phyloP scores from a whole-genome alignment of 2,329 filamentous ascomycete genomes.

The Lasiodiplodia gonubiensis region DNA sequence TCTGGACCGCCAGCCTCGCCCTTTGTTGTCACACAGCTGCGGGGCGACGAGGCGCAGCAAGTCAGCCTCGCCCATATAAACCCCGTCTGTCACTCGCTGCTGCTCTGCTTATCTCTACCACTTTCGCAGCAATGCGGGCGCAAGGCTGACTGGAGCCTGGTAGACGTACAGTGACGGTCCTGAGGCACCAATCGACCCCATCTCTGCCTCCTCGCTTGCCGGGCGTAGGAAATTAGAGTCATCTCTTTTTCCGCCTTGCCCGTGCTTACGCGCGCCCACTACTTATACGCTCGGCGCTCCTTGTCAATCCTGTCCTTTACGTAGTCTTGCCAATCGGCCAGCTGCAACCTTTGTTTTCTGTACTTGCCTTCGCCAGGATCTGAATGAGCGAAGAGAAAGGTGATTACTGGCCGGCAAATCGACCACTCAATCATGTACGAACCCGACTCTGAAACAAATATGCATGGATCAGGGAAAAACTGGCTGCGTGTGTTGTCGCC shows the following conservation, averaged over 20 bases:
- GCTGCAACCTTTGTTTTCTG: background rate
- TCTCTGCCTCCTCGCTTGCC: constrained; percentile 8
- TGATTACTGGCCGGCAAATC: constrained; percentile 1
- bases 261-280: constrained; percentile 6
- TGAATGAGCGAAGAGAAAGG: constrained; percentile 19
- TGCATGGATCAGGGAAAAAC: constrained; percentile 16
- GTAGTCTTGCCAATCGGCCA: background rate
- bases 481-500: constrained; percentile 11
- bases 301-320: background rate
- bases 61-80: constrained; percentile 23
- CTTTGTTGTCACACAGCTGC: constrained; percentile 10
- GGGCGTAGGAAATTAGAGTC: constrained; percentile 3
- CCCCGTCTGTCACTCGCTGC: background rate
- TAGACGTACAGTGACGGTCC: background rate
- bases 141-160: constrained; percentile 25
- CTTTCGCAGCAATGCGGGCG: constrained; percentile 1
- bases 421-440: constrained; percentile 18
- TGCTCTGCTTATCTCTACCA: background rate
- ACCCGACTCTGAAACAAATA: constrained; percentile 8
- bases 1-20: constrained; percentile 5
- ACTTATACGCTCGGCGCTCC: background rate
- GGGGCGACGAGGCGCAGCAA: constrained; percentile 24
- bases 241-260: constrained; percentile 15
- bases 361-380: background rate
- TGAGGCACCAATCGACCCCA: background rate